Base-by-base conservation (phyloP, 1,284 basidiomycete genomes). In the Ganoderma boninense region DNA sequence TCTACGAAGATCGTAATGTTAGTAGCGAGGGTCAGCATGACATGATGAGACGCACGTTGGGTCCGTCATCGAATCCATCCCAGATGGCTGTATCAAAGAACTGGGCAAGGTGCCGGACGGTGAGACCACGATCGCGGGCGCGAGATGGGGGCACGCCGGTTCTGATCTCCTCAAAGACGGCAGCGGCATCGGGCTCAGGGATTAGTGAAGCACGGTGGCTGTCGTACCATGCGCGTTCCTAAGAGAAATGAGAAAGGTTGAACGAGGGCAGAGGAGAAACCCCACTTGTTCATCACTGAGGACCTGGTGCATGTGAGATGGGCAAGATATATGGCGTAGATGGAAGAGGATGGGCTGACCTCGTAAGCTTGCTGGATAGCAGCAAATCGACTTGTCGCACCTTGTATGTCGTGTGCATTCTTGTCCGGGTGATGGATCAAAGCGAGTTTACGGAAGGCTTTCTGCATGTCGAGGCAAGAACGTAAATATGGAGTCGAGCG, bases 211-310 rank as follows among this genome's bases (percentile, higher is more conserved):
- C 92, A 60, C 95, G 90, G 80, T 99, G 97, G n/a, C 92, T 92
- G 80, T 99, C 97, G 80, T 99, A 99, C 95, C 97, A 99, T 56
- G 97, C 97, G 72, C 97, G 87, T 87, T 99, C 97, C 95, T 97
- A 88, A 84, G 84, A 78, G 77, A 73, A 52, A 44, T 72, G 74
- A 70, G 68, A 70, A 64, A 68, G 35, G 63, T 23, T 10, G 40
- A 46, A 49, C 26, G 18, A 4, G 26, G 56, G 62, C 52, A 42
- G 23, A 40, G 52, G 66, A 65, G 72, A 89, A 20, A n/a, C 70
- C 68, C 82, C 82, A 95, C 96, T 87, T 97, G 95, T 67, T 97
- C 95, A 79, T 98, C 97, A 76, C 94, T 95, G 49, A 97, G 86
- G 67, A 96, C 90, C 94, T 95, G 68, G n/a, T 54, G 23, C 62